Evolutionary conservation across 1,284 basidiomycete genomes (phyloP), one percentile per base, ranked within the genome.

Genomic region (Papiliotrema laurentii): DNA sequence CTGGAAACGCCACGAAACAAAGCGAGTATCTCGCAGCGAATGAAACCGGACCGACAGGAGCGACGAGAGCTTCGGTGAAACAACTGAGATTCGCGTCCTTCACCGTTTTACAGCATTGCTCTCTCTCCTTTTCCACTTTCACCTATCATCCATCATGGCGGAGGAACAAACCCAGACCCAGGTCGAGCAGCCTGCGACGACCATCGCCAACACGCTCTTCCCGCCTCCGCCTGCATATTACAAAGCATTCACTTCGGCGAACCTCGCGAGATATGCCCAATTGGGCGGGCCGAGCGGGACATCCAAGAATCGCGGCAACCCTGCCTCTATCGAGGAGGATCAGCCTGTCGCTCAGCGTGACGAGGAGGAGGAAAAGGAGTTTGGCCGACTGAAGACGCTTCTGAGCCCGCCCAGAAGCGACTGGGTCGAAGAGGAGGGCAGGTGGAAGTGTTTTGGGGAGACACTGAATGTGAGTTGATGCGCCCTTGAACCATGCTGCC

Each of bases 201-300:
- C n/a, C n/a, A n/a, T 72, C 22, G 65, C 69, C 25, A 72, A 72
- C 49, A 70, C 68, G 7, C 60, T 72, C 50, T 72, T 70, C 46
- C 70, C 70, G 0, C 70, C 70, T 4, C 70, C 70, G 5, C 70
- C 70, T 0, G 52, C 51, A 4, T 68, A 60, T 57, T 72, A 63
- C 54, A 64, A 64, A 43, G 54, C 55, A 10, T 72, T 52, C 52
- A 66, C 67, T 4, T 43, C 58, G 10, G 57, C 50, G 3, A 57
- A 58, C 25, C 40, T 67, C 1, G 45, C 47, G 13, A 55, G 60
- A 28, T 55, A 59, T 34, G 55, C 61, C 5, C 34, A 48, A 28
- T 45, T 63, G 9, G 45, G 48, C 13, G 45, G 35, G n/a, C 28
- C 42, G 4, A 44, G 44, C 33, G 47, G 43, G 43, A 50, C 38